A percentile compares a stretch with the other conserved stretches of the same genome.
Conservation (phyloP, 768 basidiomycete species). For the Boletus rufocinnamomeus region DNA sequence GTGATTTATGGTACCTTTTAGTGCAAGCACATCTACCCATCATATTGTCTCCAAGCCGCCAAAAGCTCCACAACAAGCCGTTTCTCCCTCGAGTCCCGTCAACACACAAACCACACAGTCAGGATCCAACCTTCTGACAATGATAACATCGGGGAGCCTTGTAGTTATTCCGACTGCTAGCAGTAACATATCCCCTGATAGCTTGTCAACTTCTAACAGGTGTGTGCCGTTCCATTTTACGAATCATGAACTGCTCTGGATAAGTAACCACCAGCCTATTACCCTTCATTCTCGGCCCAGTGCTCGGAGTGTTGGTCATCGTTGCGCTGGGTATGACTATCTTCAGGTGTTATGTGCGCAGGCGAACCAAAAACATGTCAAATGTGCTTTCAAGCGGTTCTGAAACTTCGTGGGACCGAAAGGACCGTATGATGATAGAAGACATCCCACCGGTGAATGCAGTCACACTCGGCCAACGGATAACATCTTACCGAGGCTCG, state of each 20-base stretch:
- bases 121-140: slow-evolving; percentile 5
- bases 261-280: slow-evolving; percentile 10
- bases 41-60: neutral
- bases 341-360: slow-evolving; percentile 3
- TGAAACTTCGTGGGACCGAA: neutral
- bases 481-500: neutral
- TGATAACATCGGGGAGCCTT: neutral
- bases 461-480: neutral
- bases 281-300: slow-evolving; percentile 11
- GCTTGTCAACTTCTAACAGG: slow-evolving; percentile 6
- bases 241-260: neutral
- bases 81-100: neutral
- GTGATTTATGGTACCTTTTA: neutral
- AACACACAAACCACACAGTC: slow-evolving; percentile 2
- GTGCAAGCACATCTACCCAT: neutral
- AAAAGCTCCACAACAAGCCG: neutral
- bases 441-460: neutral
- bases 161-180: slow-evolving; percentile 7
- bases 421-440: neutral
- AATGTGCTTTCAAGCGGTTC: neutral
- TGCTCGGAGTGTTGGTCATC: slow-evolving; percentile 11
- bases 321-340: slow-evolving; percentile 10
- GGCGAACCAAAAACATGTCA: neutral
- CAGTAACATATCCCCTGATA: neutral
- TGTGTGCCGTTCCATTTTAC: slow-evolving; percentile 3